A percentile compares a stretch with the other conserved stretches of the same genome.
These are phyloP conservation scores for Brassica rapa DNA, from an alignment of 345 rosid species.

Conservation along the genomic window DNA sequence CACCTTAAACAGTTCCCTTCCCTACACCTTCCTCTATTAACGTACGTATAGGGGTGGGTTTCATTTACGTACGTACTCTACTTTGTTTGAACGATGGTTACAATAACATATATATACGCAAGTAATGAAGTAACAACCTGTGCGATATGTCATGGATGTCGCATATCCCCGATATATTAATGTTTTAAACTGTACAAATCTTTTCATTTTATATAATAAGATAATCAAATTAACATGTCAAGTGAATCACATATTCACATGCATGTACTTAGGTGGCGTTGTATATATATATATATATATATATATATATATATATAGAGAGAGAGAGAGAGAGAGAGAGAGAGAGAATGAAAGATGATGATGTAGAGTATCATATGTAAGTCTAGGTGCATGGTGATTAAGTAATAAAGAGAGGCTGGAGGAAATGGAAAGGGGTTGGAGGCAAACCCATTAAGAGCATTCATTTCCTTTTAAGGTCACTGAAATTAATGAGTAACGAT, in stretches of 20 bases:
- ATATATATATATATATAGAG: too few relatives aligned
- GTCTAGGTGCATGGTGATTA: not conserved
- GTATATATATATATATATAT: not conserved
- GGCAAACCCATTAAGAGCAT: constrained; percentile 44
- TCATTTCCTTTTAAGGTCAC: constrained; percentile 44
- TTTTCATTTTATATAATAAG: not conserved
- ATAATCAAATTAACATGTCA: not conserved
- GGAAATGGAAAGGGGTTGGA: constrained; percentile 41
- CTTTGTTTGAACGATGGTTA: not conserved
- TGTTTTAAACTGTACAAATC: not conserved
- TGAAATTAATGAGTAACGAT: constrained; percentile 37
- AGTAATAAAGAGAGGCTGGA: constrained; percentile 35
- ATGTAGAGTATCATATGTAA: not conserved
- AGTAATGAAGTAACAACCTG: not conserved
- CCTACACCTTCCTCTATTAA: not conserved
- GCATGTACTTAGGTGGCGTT: constrained; percentile 13
- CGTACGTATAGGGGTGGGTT: not conserved
- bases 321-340: too few relatives aligned
- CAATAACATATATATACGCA: not conserved
- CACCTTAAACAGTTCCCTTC: not conserved
- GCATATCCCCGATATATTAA: not conserved
- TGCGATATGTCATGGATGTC: not conserved
- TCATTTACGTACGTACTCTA: not conserved
- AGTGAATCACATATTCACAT: not conserved
- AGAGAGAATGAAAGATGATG: not conserved